Base-by-base conservation (phyloP, 2,329 filamentous ascomycete genomes). In the Colletotrichum camelliae region DNA sequence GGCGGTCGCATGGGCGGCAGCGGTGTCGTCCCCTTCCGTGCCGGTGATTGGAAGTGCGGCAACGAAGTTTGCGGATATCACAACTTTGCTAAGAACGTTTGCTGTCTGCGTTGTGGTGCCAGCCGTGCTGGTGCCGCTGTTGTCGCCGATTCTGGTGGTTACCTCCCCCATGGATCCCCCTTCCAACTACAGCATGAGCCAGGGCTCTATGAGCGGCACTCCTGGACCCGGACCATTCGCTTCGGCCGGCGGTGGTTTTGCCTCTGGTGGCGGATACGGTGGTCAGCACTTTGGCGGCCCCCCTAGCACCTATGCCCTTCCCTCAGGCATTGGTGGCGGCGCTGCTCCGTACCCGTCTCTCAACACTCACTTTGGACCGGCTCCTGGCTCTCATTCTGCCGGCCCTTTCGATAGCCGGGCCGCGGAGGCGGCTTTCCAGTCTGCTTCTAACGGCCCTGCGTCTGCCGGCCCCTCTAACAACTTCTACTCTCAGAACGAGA, bases 61-160 rank as follows among this genome's bases (percentile, higher is more conserved):
- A 97, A 97, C 79, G 97, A 99, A 83, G 96, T 96, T 48, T 99
- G 97, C 84, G 95, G 95, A 74, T 99, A 99, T 86, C 97, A 99
- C 89, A 99, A 99, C 88, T 99, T 99, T 83, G 97, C 97, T 77
- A 99, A 99, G 91, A 99, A 99, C 81, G 96, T 98, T 74, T 98
- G 95, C 86, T 99, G 97, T 86, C 92, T 99, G 77, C 95, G 97
- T 76, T 99, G 97, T 83, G 97, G 97, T 84, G 97, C 96, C 69
- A 97, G 96, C 84, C 95, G 97, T 80, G 96, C 96, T 77, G 95
- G 95, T 77, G 97, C 97, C 75, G 96, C 96, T 18, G 95, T 99
- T 67, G 95, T 98, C 74, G 96, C 96, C 35, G 97, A 98, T 84
- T 96, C 96, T 52, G 95, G 95, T 61, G 95, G 95, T 58, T 98